These are phyloP conservation scores for Dactylis glomerata DNA, from an alignment of 176 grass and related monocot genomes.

Conservation along the genomic window DNA sequence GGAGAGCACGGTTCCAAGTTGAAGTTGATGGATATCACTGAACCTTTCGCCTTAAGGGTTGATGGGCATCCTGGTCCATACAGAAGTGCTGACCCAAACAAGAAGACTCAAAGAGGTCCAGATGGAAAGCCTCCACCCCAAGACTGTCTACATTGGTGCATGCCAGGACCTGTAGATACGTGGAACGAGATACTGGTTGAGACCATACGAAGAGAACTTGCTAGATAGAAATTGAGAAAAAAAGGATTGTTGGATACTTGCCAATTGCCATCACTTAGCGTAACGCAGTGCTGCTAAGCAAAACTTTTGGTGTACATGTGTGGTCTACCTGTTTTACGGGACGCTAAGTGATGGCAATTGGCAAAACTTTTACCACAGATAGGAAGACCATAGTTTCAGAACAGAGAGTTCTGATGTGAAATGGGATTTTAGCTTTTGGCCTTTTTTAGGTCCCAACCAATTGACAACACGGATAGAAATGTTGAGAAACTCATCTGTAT, in stretches of 20 bases:
- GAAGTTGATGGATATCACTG: no score
- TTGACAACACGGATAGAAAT: background rate
- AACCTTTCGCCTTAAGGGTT: no score
- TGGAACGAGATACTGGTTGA: constrained; percentile 90
- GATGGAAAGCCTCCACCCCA: constrained; percentile 26
- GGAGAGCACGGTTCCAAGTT: no score
- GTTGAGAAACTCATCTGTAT: background rate
- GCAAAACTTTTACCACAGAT: constrained; percentile 10
- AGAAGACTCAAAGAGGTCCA: constrained; percentile 69
- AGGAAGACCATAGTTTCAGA: constrained; percentile 16
- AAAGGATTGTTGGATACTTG: background rate
- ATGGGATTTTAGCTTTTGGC: background rate
- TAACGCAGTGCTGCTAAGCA: background rate
- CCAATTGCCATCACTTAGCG: background rate
- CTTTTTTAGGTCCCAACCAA: background rate
- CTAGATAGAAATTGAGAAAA: constrained; percentile 28
- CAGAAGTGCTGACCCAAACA: constrained; percentile 66
- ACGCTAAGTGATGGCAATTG: no score
- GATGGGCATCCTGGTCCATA: no score
- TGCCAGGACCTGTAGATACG: constrained; percentile 80
- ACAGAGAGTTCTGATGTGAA: background rate
- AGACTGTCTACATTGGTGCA: constrained; percentile 87
- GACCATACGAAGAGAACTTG: constrained; percentile 60
- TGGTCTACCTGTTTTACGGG: background rate
- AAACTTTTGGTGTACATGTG: background rate